Base-by-base conservation (phyloP, 2,329 filamentous ascomycete genomes). In the Stenocarpella maydis region DNA sequence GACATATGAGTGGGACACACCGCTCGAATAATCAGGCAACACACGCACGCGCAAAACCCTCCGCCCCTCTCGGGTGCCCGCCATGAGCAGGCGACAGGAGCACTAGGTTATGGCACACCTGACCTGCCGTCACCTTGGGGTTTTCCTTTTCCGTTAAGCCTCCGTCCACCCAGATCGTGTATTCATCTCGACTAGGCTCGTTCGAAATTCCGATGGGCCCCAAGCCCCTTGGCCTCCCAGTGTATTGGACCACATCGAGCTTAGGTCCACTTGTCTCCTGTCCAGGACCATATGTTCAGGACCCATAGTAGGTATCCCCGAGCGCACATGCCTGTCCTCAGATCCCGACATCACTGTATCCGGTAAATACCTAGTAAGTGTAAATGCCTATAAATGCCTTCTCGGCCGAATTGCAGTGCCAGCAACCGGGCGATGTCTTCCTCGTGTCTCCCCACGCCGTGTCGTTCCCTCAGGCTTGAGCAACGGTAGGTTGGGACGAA, bases 361-460 rank as follows among this genome's bases (percentile, higher is more conserved):
- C 28, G 55, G 64, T 66, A 8, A 26, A 21, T 47, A 52, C 7
- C n/a, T n/a, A n/a, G n/a, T 47, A 49, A 49, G 8, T 64, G 65
- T 70, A 68, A 55, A 61, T 68, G 49, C 6, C 58, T 10, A 68
- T 70, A 68, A 55, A 61, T 68, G 49, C 6, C 58, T 10, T 34
- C 55, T 70, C 69, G 65, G 69, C 55, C 69, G 69, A 68, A 43
- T 41, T 34, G 2, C 21, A 53, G 28, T 55, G 14, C 21, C 26
- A 43, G 28, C 21, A 60, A 49, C 28, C 45, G 68, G 50, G 53
- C 21, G 39, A 31, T 39, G n/a, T 43, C 34, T 64, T 19, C 65
- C 39, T 45, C 26, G 43, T 39, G 50, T 68, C 39, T 9, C 19
- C 37, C 47, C 45, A 58, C 49, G 34, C 24, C 41, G 31, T 60